Percentiles rank a stretch among this genome's conserved stretches.
Conservation (phyloP, 2,329 filamentous ascomycete species). For the Dothistroma septosporum region DNA sequence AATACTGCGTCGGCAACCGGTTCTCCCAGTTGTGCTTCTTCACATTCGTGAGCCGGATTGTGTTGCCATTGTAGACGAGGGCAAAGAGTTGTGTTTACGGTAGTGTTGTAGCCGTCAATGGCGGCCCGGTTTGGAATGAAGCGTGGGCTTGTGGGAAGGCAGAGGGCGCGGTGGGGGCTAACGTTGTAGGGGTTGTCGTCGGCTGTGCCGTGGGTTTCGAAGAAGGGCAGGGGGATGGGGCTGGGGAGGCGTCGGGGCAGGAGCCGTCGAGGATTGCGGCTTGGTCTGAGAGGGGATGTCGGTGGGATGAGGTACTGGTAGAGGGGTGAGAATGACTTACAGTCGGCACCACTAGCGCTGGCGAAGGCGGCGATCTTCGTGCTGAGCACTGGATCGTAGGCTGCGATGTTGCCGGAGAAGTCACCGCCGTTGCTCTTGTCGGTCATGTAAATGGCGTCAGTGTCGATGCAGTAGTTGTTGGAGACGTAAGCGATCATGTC, state of each 20-base stretch:
- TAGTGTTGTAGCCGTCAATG: constrained; percentile 31
- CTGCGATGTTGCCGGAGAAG: constrained; percentile 43
- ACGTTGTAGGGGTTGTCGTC: constrained; percentile 42
- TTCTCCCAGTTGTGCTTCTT: background rate
- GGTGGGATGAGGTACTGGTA: background rate
- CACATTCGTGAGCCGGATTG: background rate
- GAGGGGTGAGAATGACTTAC: constrained; percentile 5
- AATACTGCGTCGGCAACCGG: constrained; percentile 1
- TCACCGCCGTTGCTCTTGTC: constrained; percentile 55
- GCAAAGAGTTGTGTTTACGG: constrained; percentile 23
- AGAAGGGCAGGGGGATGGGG: constrained; percentile 33
- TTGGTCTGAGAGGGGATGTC: constrained; percentile 8
- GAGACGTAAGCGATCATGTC: constrained; percentile 41
- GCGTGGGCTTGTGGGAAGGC: constrained; percentile 28
- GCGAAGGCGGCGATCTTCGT: constrained; percentile 49
- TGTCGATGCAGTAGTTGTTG: constrained; percentile 43
- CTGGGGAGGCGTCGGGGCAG: constrained; percentile 19
- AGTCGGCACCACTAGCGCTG: constrained; percentile 46
- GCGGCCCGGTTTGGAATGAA: constrained; percentile 38
- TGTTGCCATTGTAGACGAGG: background rate
- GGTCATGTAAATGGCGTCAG: constrained; percentile 41
- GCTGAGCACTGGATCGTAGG: constrained; percentile 43
- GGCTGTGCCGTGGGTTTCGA: constrained; percentile 42
- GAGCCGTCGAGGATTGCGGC: constrained; percentile 1
- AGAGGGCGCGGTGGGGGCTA: constrained; percentile 28